These are phyloP conservation scores for Pythium pyrilobum DNA, from an alignment of 352 stramenopile species.

Conservation along the genomic window DNA sequence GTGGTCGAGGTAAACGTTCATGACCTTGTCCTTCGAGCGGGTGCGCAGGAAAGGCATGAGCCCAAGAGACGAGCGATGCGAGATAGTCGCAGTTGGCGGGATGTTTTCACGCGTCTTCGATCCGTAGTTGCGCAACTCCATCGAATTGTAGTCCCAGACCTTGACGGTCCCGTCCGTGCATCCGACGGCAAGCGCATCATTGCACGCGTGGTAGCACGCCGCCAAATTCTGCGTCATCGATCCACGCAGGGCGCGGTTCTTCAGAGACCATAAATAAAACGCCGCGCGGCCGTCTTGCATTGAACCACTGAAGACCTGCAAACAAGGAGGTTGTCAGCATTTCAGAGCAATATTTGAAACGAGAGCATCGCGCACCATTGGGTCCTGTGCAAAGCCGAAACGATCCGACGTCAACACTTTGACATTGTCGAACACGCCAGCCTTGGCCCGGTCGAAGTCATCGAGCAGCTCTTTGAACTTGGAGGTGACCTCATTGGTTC, in stretches of 20 bases:
- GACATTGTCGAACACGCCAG: conserved; percentile 55
- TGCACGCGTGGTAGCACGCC: conserved; percentile 75
- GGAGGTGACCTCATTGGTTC: conserved; percentile 33
- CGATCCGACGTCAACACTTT: conserved; percentile 61
- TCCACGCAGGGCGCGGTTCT: conserved; percentile 53
- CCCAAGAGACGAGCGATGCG: conserved; percentile 69
- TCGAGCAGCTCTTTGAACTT: conserved; percentile 41
- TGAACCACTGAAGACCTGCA: conserved; percentile 58
- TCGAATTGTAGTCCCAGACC: conserved; percentile 72
- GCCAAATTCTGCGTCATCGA: conserved; percentile 67
- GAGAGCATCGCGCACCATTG: conserved; percentile 35
- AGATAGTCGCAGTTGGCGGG: conserved; percentile 61
- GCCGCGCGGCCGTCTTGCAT: conserved; percentile 66
- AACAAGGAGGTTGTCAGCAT: not conserved
- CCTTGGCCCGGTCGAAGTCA: conserved; percentile 44
- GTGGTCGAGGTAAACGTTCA: conserved; percentile 76
- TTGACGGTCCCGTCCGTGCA: conserved; percentile 74
- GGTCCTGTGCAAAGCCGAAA: conserved; percentile 46
- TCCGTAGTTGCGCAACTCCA: conserved; percentile 49
- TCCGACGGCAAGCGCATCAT: conserved; percentile 74
- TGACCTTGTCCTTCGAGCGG: conserved; percentile 69
- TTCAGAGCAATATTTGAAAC: not conserved
- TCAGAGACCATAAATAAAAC: conserved; percentile 85
- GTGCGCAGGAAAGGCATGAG: conserved; percentile 84
- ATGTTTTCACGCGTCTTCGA: conserved; percentile 42